Base-by-base conservation (phyloP, 164 flowering plant genomes). In the Hamamelis virginiana region DNA sequence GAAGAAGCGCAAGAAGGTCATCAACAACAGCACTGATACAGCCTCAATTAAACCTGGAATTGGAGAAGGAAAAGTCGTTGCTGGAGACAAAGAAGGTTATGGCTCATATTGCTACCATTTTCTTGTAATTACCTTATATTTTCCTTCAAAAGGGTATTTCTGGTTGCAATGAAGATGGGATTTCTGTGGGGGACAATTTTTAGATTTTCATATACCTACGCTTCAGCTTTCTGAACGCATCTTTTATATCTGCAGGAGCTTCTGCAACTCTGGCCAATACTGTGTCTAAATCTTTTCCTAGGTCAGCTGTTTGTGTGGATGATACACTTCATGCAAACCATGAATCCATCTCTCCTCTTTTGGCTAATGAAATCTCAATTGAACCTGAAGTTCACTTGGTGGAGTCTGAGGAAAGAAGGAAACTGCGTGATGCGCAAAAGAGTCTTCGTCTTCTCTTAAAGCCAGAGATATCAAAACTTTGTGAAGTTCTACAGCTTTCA, bases 1-100 rank as follows among this genome's bases (percentile, higher is more conserved):
- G 28, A 92, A 83, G 84, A 91, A 80, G 77, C 89, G 83, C 21
- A 87, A 71, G 75, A 92, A 83, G 80, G 76, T 73, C 18, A 72
- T 46, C 26, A 69, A 60, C 72, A 76, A 62, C 52, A 55, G 33
- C 45, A 41, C 33, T 41, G 83, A 74, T 65, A 67, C 74, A 21
- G 38, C 72, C 56, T 48, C 79, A 50, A 47, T 53, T 38, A 71
- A 70, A 60, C 38, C 74, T 65, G 64, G 71, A 59, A 25, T 61
- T 26, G 82, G 77, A 53, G 76, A 76, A 44, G 80, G 64, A 55
- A 79, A 68, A 60, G 48, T 57, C 46, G 67, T 59, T 75, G 27
- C 75, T 47, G 68, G 21, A n/a, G 70, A 68, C 19, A 80, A 69
- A 69, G 78, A 76, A 80, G 84, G 84, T 85, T 75, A 63, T 52